Evolutionary conservation across 768 basidiomycete species (phyloP).

Genomic region (Mycena vulgaris): DNA sequence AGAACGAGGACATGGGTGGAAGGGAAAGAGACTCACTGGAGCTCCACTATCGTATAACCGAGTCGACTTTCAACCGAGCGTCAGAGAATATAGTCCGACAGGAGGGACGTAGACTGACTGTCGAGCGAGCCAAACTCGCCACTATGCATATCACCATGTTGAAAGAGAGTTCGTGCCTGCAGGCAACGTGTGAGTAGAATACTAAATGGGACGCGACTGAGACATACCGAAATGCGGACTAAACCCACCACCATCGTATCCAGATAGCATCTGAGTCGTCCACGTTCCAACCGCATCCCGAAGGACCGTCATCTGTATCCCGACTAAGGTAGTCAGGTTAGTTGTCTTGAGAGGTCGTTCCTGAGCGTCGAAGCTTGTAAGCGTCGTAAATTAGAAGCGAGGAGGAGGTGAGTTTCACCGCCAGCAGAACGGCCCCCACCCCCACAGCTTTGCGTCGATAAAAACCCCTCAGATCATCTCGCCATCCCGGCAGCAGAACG

Average conservation of each 20-base stretch:
- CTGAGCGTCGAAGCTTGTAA: too few relatives aligned
- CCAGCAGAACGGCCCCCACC: background rate
- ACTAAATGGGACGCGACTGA: too few relatives aligned
- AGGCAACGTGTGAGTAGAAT: background rate
- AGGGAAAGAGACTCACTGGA: background rate
- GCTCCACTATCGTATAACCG: background rate
- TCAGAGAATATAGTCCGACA: background rate
- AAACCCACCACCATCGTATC: background rate
- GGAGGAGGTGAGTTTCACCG: background rate
- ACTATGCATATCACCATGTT: background rate
- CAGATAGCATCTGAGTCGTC: too few relatives aligned
- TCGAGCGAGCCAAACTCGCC: background rate
- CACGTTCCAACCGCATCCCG: slow-evolving; percentile 13
- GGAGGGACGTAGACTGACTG: background rate
- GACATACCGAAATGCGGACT: background rate
- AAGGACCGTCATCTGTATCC: slow-evolving; percentile 14
- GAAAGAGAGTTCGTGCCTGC: background rate
- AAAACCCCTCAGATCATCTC: background rate
- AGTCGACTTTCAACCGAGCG: background rate
- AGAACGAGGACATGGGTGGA: background rate
- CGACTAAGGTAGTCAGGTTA: slow-evolving; percentile 9
- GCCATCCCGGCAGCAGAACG: background rate
- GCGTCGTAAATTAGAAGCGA: too few relatives aligned
- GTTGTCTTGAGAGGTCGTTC: background rate
- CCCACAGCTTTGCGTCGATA: background rate